Evolutionary conservation across 768 basidiomycete species (phyloP), one percentile per base, ranked within the genome.

Genomic region (Tulasnella sp.): DNA sequence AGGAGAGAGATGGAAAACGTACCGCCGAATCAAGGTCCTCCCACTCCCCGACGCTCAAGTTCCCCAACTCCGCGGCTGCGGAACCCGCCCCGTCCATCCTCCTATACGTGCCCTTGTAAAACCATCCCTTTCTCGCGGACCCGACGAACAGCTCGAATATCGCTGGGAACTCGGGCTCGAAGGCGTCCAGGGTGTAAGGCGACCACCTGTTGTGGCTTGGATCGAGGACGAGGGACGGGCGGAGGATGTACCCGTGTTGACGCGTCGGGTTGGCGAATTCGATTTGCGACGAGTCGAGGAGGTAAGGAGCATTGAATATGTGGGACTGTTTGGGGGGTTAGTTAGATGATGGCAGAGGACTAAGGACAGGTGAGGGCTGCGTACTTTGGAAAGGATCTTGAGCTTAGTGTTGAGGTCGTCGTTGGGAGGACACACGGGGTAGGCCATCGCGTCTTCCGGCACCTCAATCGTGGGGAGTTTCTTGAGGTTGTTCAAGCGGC

Each of bases 211-310:
- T 42, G 32, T 34, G 68, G 22, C 29, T 5, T 11, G 42, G 17
- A 14, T 34, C 68, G 14, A 69, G 7, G 6, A 52, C 68, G 11
- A 42, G 44, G 9, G 3, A 44, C 12, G 68, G 68, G 11, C 68
- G 68, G 9, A 69, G n/a, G 68, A 47, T 52, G 68, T 69, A 69
- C 6, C 68, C 42, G 35, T 69, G 68, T n/a, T 69, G 68, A 3
- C 68, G 68, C 26, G 68, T 42, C 5, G 68, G 68, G 42, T 69
- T 69, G 12, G 68, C 68, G 19, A 69, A 69, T 41, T 69, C 68
- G 40, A 69, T 34, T 26, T 69, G 40, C 29, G 32, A 69, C 34
- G 42, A 39, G 29, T 41, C 40, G 42, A 69, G 39, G 41, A 69
- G 47, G 35, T 22, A 69, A 5, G 68, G 68, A 2, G 29, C 19